These are phyloP conservation scores for Setaria viridis DNA, from an alignment of 202 grass and related monocot species.

Conservation along the genomic window DNA sequence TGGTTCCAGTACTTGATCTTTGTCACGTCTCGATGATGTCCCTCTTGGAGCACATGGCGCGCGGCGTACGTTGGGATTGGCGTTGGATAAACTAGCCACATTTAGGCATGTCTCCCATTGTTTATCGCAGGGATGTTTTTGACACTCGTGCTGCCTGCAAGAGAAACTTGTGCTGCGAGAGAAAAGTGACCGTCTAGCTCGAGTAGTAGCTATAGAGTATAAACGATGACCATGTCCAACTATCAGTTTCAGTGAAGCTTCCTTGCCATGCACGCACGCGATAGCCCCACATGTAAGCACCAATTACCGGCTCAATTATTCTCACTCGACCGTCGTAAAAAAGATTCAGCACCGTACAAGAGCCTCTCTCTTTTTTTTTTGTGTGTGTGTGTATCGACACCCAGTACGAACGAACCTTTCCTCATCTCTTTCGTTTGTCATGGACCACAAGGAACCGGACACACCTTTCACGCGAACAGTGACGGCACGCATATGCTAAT, in stretches of 20 bases:
- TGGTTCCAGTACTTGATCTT: not conserved
- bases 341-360: not conserved
- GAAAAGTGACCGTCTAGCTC: not conserved
- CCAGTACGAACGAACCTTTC: not conserved
- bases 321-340: slow-evolving; percentile 5
- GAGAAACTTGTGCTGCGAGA: not conserved
- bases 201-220: not conserved
- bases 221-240: not conserved
- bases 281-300: not conserved
- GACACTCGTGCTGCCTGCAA: not conserved
- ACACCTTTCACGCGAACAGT: slow-evolving; percentile 21
- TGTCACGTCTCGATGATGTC: slow-evolving; percentile 9
- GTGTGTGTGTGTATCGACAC: not conserved
- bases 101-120: slow-evolving; percentile 30
- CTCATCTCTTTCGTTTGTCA: not conserved
- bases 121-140: not conserved
- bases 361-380: not conserved
- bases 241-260: slow-evolving; percentile 43
- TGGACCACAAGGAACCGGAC: slow-evolving; percentile 2
- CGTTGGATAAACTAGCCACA: slow-evolving; percentile 15
- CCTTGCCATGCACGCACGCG: not conserved
- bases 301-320: not conserved
- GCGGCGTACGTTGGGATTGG: not conserved
- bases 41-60: slow-evolving; percentile 34
- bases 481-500: slow-evolving; percentile 4